Percentiles rank a stretch among this genome's conserved stretches.
phyloP scores from a whole-genome alignment of 2,329 filamentous ascomycete species.

The Paecilomyces formosus region DNA sequence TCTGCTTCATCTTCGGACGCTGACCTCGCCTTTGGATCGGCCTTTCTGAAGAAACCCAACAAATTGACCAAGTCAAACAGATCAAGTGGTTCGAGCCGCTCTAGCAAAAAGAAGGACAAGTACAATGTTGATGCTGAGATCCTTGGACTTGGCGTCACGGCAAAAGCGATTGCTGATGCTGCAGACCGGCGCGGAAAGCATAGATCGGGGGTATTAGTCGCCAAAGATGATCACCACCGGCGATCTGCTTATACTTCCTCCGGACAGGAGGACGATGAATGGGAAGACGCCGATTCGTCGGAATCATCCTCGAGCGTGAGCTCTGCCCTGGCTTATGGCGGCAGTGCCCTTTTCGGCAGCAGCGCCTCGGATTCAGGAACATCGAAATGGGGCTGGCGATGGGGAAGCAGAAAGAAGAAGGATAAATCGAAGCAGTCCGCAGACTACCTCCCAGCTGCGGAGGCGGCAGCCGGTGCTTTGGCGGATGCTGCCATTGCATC shows the following conservation, averaged over 20 bases:
- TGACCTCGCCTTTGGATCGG: conserved; percentile 61
- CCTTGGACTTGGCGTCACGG: conserved; percentile 40
- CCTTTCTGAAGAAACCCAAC: conserved; percentile 33
- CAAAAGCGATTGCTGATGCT: conserved; percentile 33
- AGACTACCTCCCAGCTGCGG: not conserved
- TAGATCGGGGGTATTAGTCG: conserved; percentile 24
- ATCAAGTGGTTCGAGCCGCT: conserved; percentile 22
- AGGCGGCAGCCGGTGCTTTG: conserved; percentile 32
- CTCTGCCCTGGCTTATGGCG: conserved; percentile 56
- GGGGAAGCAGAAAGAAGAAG: conserved; percentile 45
- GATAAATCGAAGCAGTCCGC: conserved; percentile 18
- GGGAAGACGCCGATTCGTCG: conserved; percentile 53
- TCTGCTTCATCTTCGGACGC: conserved; percentile 62
- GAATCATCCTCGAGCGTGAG: conserved; percentile 47
- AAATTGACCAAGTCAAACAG: conserved; percentile 3
- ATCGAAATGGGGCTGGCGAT: conserved; percentile 55
- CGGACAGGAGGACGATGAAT: conserved; percentile 44
- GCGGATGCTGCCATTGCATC: conserved; percentile 35
- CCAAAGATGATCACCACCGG: conserved; percentile 20
- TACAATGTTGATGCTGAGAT: conserved; percentile 40
- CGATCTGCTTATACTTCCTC: conserved; percentile 19
- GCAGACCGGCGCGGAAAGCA: conserved; percentile 25
- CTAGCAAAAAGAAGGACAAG: conserved; percentile 19
- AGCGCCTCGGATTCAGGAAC: conserved; percentile 46
- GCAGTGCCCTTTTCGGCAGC: conserved; percentile 37